phyloP scores from a whole-genome alignment of 306 rosid species.

The Pyrus bretschneideri region DNA sequence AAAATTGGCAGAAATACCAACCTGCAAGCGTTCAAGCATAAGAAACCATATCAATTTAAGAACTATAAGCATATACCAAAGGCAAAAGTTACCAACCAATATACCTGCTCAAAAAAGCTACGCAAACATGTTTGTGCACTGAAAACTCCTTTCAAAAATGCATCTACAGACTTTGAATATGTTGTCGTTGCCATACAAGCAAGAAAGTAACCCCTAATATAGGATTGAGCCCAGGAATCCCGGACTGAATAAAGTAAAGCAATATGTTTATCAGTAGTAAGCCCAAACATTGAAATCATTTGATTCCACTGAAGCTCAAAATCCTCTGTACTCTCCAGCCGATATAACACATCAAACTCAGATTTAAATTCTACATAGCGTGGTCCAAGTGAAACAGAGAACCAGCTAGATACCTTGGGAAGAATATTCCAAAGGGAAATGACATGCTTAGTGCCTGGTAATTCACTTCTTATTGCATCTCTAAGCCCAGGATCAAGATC shows the following conservation, averaged over 20 bases:
- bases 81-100: neutral
- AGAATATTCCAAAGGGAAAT: conserved; percentile 54
- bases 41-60: conserved; percentile 15
- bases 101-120: conserved; percentile 85
- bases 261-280: conserved; percentile 62
- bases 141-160: conserved; percentile 63
- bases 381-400: conserved; percentile 64
- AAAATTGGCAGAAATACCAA: conserved; percentile 60
- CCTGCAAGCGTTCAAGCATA: conserved; percentile 38
- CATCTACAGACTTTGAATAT: conserved; percentile 57
- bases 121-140: conserved; percentile 65
- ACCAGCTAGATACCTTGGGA: conserved; percentile 73
- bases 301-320: conserved; percentile 86
- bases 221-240: conserved; percentile 66
- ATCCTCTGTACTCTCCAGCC: conserved; percentile 65
- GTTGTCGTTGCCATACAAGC: conserved; percentile 61
- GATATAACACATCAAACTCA: conserved; percentile 58
- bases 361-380: conserved; percentile 76
- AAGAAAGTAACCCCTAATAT: conserved; percentile 64
- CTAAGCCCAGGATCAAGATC: conserved; percentile 77
- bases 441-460: conserved; percentile 69
- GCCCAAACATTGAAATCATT: conserved; percentile 61
- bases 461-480: conserved; percentile 60
- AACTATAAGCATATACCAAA: conserved; percentile 3
- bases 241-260: conserved; percentile 55